A percentile compares a stretch with the other conserved stretches of the same genome.
Evolutionary conservation across 2,329 filamentous ascomycete species (phyloP).

Genomic region (Xylariaceae sp.): DNA sequence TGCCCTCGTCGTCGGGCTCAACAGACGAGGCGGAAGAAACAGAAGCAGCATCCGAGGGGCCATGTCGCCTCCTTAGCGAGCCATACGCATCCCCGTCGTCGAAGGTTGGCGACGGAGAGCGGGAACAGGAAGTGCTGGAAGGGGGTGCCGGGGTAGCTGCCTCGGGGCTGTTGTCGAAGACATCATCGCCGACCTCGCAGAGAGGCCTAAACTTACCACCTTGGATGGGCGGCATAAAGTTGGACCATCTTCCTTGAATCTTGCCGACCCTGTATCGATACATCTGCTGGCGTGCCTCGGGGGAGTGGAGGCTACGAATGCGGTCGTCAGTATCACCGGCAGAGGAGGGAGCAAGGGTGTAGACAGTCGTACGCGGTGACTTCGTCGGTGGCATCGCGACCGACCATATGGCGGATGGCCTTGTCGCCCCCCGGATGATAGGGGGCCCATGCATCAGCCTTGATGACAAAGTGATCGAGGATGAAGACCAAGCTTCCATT

Average conservation of each 20-base stretch:
- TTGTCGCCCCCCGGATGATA: constrained; percentile 93
- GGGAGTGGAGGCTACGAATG: constrained; percentile 72
- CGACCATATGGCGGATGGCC: constrained; percentile 89
- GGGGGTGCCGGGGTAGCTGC: constrained; percentile 26
- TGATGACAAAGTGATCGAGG: constrained; percentile 76
- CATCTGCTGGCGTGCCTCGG: constrained; percentile 74
- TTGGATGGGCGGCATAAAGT: constrained; percentile 89
- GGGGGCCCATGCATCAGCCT: constrained; percentile 81
- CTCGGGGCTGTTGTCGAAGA: constrained; percentile 39
- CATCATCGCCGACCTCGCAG: constrained; percentile 37
- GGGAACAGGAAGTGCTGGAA: constrained; percentile 55
- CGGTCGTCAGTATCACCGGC: neutral
- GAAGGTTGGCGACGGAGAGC: constrained; percentile 49
- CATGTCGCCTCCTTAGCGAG: constrained; percentile 32
- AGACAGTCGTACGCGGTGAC: constrained; percentile 70
- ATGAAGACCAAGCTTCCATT: constrained; percentile 78
- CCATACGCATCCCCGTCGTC: constrained; percentile 40
- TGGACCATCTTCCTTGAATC: constrained; percentile 78
- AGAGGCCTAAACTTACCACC: constrained; percentile 70
- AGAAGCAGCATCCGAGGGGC: constrained; percentile 43
- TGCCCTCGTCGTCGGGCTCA: constrained; percentile 47
- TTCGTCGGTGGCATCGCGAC: constrained; percentile 91
- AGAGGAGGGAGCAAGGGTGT: constrained; percentile 13
- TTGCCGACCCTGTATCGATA: constrained; percentile 77
- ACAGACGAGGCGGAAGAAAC: constrained; percentile 58